A percentile compares a stretch with the other conserved stretches of the same genome.
Conservation (phyloP, 2,329 filamentous ascomycete species). For the Penicillium sp. region DNA sequence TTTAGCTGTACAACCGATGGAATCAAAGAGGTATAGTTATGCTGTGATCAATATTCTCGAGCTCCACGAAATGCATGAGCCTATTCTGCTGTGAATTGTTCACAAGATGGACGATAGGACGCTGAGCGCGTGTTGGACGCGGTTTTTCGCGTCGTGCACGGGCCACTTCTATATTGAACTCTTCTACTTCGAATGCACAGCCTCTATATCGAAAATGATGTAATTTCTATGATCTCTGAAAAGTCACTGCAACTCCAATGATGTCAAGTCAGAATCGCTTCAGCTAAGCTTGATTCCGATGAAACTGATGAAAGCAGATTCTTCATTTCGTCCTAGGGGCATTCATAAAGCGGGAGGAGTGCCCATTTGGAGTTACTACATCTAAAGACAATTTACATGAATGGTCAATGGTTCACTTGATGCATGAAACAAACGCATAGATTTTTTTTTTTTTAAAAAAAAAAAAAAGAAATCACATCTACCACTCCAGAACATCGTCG, state of each 20-base stretch:
- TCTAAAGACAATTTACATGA: background rate
- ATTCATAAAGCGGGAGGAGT: background rate
- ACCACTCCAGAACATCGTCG: background rate
- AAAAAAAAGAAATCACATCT: background rate
- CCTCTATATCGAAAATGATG: no score
- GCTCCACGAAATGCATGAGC: background rate
- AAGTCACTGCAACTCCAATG: no score
- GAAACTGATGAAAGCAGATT: background rate
- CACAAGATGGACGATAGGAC: background rate
- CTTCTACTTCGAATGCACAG: background rate
- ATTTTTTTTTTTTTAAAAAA: no score
- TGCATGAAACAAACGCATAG: background rate
- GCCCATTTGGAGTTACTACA: no score
- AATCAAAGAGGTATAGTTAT: no score
- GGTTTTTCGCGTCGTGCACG: slow-evolving; percentile 36
- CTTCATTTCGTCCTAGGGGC: background rate
- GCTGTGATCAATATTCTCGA: background rate
- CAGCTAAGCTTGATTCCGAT: background rate
- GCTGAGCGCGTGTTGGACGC: slow-evolving; percentile 18
- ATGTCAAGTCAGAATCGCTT: background rate
- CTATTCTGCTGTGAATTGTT: background rate
- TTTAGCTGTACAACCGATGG: background rate
- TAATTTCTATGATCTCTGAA: no score
- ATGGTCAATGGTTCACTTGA: background rate
- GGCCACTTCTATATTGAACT: slow-evolving; percentile 31